phyloP scores from a whole-genome alignment of 345 rosid genomes.

The Mercurialis annua region DNA sequence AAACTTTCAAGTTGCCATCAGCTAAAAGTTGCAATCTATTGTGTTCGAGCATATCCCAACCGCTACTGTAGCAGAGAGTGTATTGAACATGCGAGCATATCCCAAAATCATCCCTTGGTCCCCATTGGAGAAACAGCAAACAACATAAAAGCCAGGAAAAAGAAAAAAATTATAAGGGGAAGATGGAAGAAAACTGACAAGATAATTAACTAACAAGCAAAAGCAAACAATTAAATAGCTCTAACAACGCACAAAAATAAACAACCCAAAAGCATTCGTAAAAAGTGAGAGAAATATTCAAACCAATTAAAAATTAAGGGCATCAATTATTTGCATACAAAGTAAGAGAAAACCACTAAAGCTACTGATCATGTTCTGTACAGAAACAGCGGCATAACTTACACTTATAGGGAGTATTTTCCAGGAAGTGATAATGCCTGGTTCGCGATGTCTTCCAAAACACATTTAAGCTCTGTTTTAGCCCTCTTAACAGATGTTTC shows the following conservation, averaged over 20 bases:
- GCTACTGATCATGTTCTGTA: neutral
- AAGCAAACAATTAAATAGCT: too few relatives aligned
- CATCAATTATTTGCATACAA: neutral
- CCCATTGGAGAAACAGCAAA: conserved; percentile 22
- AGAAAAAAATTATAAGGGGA: neutral
- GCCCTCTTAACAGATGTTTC: conserved; percentile 90
- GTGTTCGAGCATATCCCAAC: too few relatives aligned
- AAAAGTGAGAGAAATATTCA: neutral
- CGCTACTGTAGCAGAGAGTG: conserved; percentile 24
- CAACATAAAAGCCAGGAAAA: conserved; percentile 3
- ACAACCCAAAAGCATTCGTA: neutral
- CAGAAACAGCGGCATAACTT: conserved; percentile 9
- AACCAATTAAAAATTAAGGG: neutral
- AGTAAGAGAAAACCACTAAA: neutral
- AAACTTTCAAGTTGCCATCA: conserved; percentile 98
- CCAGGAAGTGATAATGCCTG: conserved; percentile 86
- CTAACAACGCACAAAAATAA: too few relatives aligned
- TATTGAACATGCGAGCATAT: conserved; percentile 32
- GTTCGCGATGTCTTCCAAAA: conserved; percentile 81
- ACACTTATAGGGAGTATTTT: conserved; percentile 70
- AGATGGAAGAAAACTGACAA: conserved; percentile 14
- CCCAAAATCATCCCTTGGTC: too few relatives aligned
- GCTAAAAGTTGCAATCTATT: conserved; percentile 92
- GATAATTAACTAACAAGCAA: conserved; percentile 14
- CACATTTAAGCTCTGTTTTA: conserved; percentile 78